Base-by-base conservation (phyloP, 1,284 basidiomycete species). In the Cutaneotrichosporon sp. region DNA sequence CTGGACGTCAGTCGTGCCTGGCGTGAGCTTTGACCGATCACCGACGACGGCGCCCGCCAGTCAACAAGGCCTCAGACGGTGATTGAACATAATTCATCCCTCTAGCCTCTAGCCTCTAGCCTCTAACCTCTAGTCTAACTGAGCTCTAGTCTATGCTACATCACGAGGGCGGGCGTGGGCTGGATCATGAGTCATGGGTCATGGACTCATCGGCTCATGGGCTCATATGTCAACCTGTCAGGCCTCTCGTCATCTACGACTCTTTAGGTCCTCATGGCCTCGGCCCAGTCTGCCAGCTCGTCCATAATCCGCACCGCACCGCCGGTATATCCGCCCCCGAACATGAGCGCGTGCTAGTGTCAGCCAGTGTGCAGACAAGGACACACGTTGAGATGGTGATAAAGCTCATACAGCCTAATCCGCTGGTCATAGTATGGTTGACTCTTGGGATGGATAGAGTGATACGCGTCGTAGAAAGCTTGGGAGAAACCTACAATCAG, bases 321-420 rank as follows among this genome's bases (percentile, higher is more conserved):
- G 13, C 62, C 59, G 21, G 66, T 69, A 58, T 80, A 80, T 1
- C 71, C 66, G 1, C 78, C 76, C 10, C 79, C 78, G 64, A 80
- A 80, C 73, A 80, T 76, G 47, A 79, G 64, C 6, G 73, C 72
- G 58, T 80, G 78, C 78, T 80, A 64, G 7, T 16, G 58, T 68
- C 56, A 58, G 62, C 34, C 21, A 9, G 7, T 5, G n/a, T 16
- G 1, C 22, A 11, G 26, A 21, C n/a, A 8, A 14, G 11, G 16
- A 69, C 74, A 64, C 62, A 79, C 79, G 56, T 94, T 95, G 66
- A 94, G 81, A 75, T 93, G 91, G 78, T 95, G 92, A 70, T 91
- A 95, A 49, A 93, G 81, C 78, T 92, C 88, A 73, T 94, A 94
- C 32, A 93, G 80, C 64, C 89, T 85, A 42, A 83, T 84, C 30